A percentile compares a stretch with the other conserved stretches of the same genome.
Evolutionary conservation across 2,329 filamentous ascomycete genomes (phyloP).

Genomic region (Trichocomaceae sp.): DNA sequence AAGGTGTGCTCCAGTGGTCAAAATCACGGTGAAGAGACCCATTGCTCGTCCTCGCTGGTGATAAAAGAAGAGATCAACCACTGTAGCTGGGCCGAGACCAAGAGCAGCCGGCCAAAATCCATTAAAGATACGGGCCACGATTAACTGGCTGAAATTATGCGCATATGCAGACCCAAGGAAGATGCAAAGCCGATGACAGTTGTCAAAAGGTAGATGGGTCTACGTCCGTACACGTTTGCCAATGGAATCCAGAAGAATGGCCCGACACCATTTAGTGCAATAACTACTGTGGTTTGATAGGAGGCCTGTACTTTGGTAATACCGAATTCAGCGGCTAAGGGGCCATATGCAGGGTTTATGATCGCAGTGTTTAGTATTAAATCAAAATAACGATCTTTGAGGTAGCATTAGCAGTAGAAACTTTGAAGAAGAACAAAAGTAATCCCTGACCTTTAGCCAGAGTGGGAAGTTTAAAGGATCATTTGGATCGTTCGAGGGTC

Average conservation of each 20-base stretch:
- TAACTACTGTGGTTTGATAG: slow-evolving; percentile 29
- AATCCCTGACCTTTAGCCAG: background rate
- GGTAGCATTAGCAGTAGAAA: background rate
- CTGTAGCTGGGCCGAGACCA: slow-evolving; percentile 3
- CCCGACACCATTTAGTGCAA: slow-evolving; percentile 27
- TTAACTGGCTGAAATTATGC: slow-evolving; percentile 1
- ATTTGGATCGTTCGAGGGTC: background rate
- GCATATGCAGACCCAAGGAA: slow-evolving; percentile 3
- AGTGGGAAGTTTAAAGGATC: background rate
- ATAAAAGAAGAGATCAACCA: slow-evolving; percentile 6
- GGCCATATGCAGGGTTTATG: slow-evolving; percentile 29
- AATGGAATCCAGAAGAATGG: slow-evolving; percentile 25
- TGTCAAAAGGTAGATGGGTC: slow-evolving; percentile 27
- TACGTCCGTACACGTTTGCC: slow-evolving; percentile 29
- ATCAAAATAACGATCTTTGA: slow-evolving; percentile 8
- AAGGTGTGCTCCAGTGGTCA: slow-evolving; percentile 5
- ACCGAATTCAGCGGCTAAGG: slow-evolving; percentile 24
- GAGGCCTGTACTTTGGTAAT: slow-evolving; percentile 27
- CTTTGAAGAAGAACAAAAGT: background rate
- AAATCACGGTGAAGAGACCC: slow-evolving; percentile 7
- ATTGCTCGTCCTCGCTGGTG: slow-evolving; percentile 5
- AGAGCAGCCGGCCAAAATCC: slow-evolving; percentile 5
- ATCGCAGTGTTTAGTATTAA: slow-evolving; percentile 25
- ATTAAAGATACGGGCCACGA: slow-evolving; percentile 7
- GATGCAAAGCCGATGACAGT: slow-evolving; percentile 21